Evolutionary conservation across 2,329 filamentous ascomycete genomes (phyloP).

Genomic region (Apiospora aurea): DNA sequence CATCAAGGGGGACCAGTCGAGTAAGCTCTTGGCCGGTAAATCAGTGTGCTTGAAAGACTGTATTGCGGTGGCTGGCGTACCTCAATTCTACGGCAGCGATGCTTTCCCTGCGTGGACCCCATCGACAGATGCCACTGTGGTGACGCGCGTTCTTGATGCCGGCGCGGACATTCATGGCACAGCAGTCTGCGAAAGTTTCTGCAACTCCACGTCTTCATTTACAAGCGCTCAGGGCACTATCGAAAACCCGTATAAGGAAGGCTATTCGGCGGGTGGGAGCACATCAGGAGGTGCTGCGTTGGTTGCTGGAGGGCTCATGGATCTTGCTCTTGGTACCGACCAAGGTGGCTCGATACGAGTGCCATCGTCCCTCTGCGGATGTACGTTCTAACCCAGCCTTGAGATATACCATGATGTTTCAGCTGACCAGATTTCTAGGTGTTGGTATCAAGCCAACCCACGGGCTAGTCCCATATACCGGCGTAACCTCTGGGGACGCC

Average conservation of each 20-base stretch:
- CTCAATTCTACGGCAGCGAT: constrained; percentile 60
- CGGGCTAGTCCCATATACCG: constrained; percentile 59
- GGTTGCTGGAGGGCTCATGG: constrained; percentile 50
- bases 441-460: constrained; percentile 60
- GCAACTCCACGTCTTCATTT: constrained; percentile 55
- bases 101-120: constrained; percentile 58
- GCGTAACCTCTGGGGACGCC: constrained; percentile 54
- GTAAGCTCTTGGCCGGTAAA: constrained; percentile 47
- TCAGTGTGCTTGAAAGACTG: constrained; percentile 61
- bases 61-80: constrained; percentile 60
- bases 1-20: constrained; percentile 45
- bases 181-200: constrained; percentile 61
- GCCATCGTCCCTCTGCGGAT: constrained; percentile 49
- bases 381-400: constrained; percentile 26
- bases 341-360: constrained; percentile 56
- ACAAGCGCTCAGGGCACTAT: constrained; percentile 54
- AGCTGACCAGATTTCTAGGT: constrained; percentile 24
- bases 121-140: constrained; percentile 59
- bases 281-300: constrained; percentile 56
- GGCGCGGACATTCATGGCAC: constrained; percentile 59
- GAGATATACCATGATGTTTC: not conserved
- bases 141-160: constrained; percentile 57
- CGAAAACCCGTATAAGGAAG: constrained; percentile 52
- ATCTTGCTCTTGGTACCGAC: constrained; percentile 56
- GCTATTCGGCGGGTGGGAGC: constrained; percentile 58